phyloP scores from a whole-genome alignment of 2,329 filamentous ascomycete species.

The Monilinia laxa region DNA sequence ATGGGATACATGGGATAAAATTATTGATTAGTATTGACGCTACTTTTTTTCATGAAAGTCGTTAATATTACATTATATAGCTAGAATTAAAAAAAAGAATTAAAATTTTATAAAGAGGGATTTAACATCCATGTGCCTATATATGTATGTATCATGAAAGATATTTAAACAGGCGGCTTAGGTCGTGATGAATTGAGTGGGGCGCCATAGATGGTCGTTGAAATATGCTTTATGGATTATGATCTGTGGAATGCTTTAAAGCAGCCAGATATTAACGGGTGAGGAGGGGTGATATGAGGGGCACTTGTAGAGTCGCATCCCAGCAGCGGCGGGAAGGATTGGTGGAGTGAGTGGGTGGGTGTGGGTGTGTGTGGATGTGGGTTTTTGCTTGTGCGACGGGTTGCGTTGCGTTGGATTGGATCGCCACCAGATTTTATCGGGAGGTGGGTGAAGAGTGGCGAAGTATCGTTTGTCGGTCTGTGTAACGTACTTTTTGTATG shows the following conservation, averaged over 20 bases:
- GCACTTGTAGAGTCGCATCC: background rate
- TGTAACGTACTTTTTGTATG: background rate
- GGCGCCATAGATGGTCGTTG: background rate
- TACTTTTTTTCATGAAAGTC: background rate
- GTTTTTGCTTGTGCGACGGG: background rate
- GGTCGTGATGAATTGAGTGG: background rate
- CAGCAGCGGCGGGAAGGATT: background rate
- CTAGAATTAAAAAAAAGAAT: conserved; percentile 17
- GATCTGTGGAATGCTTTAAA: background rate
- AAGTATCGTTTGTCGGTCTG: background rate
- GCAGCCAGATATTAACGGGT: background rate
- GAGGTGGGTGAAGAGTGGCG: no score
- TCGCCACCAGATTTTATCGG: background rate
- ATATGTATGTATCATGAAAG: background rate
- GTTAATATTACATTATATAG: conserved; percentile 8
- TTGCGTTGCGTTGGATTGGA: no score
- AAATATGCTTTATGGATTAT: background rate
- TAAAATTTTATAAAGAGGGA: conserved; percentile 6
- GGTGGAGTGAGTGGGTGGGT: background rate
- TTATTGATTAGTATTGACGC: conserved; percentile 15
- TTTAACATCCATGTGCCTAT: background rate
- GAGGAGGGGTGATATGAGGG: background rate
- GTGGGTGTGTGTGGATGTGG: background rate
- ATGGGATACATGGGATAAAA: conserved; percentile 14
- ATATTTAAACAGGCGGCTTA: background rate